A percentile compares a stretch with the other conserved stretches of the same genome.
Evolutionary conservation across 257 asterid species (phyloP).

Genomic region (Solanum chiquidenum): DNA sequence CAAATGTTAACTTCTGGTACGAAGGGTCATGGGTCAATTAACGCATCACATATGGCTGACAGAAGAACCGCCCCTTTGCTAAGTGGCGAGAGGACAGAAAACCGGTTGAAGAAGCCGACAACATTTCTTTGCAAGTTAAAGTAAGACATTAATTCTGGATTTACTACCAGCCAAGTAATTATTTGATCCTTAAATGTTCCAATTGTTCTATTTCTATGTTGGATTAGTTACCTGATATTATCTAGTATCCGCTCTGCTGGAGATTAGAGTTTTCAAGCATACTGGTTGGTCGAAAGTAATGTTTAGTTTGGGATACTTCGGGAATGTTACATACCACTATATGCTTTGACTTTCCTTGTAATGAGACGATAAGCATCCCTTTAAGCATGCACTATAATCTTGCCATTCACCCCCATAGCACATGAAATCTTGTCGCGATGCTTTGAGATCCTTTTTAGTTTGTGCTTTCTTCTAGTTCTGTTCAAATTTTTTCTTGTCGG

Average conservation of each 20-base stretch:
- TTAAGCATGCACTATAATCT: not conserved
- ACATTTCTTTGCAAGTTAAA: conserved; percentile 96
- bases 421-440: not conserved
- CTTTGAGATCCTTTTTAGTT: not conserved
- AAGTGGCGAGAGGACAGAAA: conserved; percentile 66
- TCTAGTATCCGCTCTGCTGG: not conserved
- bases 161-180: not conserved
- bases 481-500: not conserved
- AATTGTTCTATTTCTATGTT: not conserved
- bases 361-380: not conserved
- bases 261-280: not conserved
- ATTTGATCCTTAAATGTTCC: not conserved
- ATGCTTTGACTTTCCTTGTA: not conserved
- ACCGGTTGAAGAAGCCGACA: conserved; percentile 92
- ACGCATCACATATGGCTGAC: conserved; percentile 83
- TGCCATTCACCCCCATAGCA: not conserved
- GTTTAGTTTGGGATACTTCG: not conserved
- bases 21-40: conserved; percentile 69
- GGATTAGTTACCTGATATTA: not conserved
- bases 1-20: conserved; percentile 66
- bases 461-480: not conserved
- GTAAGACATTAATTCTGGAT: conserved; percentile 40
- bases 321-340: not conserved
- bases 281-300: not conserved
- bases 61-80: conserved; percentile 60